phyloP scores from a whole-genome alignment of 345 rosid species.

The Ceriops decandra region DNA sequence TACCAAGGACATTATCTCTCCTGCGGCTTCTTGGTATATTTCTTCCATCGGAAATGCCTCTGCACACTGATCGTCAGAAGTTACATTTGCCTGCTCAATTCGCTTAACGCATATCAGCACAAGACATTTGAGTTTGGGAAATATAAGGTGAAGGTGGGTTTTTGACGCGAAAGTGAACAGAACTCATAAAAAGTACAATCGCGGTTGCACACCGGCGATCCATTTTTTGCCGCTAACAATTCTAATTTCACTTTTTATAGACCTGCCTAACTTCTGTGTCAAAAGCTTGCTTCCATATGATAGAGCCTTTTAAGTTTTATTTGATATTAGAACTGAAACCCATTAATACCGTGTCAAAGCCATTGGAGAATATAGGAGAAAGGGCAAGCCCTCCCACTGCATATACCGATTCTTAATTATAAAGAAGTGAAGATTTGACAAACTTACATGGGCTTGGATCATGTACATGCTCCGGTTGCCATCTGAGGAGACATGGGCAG shows the following conservation, averaged over 20 bases:
- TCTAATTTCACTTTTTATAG: too few species aligned
- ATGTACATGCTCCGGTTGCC: slow-evolving; percentile 37
- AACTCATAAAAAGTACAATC: not conserved
- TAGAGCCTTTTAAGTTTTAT: too few species aligned
- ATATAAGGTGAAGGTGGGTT: too few species aligned
- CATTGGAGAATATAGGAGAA: too few species aligned
- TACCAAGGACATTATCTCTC: slow-evolving; percentile 46
- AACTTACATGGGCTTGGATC: slow-evolving; percentile 57
- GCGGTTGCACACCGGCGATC: too few species aligned
- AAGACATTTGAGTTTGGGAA: not conserved
- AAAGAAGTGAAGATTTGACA: not conserved
- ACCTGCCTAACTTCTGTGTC: too few species aligned
- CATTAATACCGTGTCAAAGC: too few species aligned
- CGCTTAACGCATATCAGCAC: not conserved
- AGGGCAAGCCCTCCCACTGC: too few species aligned
- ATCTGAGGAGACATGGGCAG: slow-evolving; percentile 47
- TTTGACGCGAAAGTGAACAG: not conserved
- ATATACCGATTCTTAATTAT: not conserved
- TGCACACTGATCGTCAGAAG: slow-evolving; percentile 27
- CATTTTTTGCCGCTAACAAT: too few species aligned
- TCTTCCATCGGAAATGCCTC: slow-evolving; percentile 44
- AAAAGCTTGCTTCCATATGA: too few species aligned
- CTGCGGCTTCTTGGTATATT: slow-evolving; percentile 52
- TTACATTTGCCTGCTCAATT: slow-evolving; percentile 32
- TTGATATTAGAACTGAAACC: too few species aligned